These are phyloP conservation scores for Vitis vinifera DNA, from an alignment of 164 flowering plant genomes.

Conservation along the genomic window DNA sequence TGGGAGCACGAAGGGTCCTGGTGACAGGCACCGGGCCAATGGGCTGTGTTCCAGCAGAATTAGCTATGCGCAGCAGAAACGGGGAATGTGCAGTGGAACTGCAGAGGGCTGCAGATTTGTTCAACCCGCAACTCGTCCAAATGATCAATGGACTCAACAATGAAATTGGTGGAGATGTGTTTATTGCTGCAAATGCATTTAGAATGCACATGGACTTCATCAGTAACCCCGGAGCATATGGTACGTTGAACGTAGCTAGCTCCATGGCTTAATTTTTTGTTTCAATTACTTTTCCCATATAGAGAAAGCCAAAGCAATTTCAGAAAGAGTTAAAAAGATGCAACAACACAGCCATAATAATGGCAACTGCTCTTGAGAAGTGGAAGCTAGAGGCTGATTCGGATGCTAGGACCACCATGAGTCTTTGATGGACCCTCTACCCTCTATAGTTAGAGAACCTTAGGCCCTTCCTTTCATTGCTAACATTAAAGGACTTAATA, in stretches of 20 bases:
- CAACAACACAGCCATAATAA: too few species aligned
- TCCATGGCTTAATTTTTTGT: too few species aligned
- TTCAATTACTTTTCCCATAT: too few species aligned
- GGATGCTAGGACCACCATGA: too few species aligned
- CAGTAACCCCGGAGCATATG: constrained; percentile 40
- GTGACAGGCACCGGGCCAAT: constrained; percentile 51
- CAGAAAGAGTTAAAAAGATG: too few species aligned
- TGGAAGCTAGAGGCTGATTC: too few species aligned
- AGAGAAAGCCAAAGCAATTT: too few species aligned
- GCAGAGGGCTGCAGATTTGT: constrained; percentile 50
- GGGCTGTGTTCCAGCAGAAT: constrained; percentile 52
- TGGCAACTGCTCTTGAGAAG: too few species aligned
- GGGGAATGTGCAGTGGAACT: constrained; percentile 50
- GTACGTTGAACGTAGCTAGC: constrained; percentile 16
- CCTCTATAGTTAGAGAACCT: too few species aligned
- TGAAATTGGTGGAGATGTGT: constrained; percentile 38
- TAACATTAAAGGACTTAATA: too few species aligned
- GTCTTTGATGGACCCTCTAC: too few species aligned
- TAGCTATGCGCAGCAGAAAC: constrained; percentile 26
- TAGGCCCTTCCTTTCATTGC: too few species aligned
- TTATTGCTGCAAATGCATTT: constrained; percentile 39
- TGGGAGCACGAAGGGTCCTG: constrained; percentile 39
- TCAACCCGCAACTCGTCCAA: constrained; percentile 52
- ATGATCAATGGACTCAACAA: constrained; percentile 41
- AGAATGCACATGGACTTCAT: constrained; percentile 42